Percentiles rank a stretch among this genome's conserved stretches.
Conservation (phyloP, 1,284 basidiomycete species). For the Ceratobasidium sp. region DNA sequence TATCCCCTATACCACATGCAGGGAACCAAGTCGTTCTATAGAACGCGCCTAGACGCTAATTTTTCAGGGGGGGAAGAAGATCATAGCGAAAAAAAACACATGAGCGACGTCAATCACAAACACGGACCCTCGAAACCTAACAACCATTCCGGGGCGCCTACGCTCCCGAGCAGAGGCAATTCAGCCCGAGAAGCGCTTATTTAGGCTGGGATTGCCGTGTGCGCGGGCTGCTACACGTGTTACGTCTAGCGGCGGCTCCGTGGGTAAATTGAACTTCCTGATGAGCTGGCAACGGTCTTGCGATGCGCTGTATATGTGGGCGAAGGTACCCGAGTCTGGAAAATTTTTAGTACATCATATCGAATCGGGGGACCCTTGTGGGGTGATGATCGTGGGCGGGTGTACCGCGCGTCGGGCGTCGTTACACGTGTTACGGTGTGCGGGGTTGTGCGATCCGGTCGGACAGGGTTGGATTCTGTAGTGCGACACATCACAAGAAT, state of each 20-base stretch:
- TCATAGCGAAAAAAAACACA: neutral
- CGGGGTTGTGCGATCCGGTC: slow-evolving; percentile 7
- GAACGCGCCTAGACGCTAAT: neutral
- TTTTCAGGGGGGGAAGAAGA: slow-evolving; percentile 1
- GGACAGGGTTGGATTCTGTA: slow-evolving; percentile 1
- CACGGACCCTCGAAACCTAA: slow-evolving; percentile 30
- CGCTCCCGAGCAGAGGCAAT: neutral
- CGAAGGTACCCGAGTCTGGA: too few relatives aligned
- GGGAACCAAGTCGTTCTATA: neutral
- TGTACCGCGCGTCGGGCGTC: slow-evolving; percentile 29
- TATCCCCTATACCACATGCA: slow-evolving; percentile 9
- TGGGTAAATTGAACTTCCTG: slow-evolving; percentile 3
- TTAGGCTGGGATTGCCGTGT: slow-evolving; percentile 16
- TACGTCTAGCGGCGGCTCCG: slow-evolving; percentile 3
- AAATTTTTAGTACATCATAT: neutral
- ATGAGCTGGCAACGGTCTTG: neutral
- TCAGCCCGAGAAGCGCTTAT: neutral
- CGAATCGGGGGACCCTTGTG: slow-evolving; percentile 18
- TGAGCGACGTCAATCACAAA: slow-evolving; percentile 7
- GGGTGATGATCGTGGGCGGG: slow-evolving; percentile 19
- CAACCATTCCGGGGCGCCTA: slow-evolving; percentile 19
- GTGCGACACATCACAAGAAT: neutral
- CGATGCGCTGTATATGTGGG: too few relatives aligned
- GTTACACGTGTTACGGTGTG: slow-evolving; percentile 42
- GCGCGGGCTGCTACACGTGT: slow-evolving; percentile 40